These are phyloP conservation scores for Chaetomium olivaceum DNA, from an alignment of 2,329 filamentous ascomycete genomes.

Conservation along the genomic window DNA sequence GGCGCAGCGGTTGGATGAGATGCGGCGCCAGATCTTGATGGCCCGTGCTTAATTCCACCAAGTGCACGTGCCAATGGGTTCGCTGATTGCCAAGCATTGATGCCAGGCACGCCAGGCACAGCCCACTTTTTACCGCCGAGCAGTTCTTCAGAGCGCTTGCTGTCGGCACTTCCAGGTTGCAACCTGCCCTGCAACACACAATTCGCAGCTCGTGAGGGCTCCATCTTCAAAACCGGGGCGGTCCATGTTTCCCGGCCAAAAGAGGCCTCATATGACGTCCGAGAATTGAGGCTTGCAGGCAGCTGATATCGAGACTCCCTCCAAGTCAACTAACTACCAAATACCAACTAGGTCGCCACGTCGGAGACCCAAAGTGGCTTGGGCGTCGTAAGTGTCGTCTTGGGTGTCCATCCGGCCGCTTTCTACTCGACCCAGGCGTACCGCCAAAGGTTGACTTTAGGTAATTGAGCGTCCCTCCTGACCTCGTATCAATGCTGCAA, in stretches of 20 bases:
- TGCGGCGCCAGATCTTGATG: constrained; percentile 4
- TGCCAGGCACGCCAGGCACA: constrained; percentile 1
- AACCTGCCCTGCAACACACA: neutral
- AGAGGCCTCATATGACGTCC: constrained; percentile 22
- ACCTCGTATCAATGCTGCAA: neutral
- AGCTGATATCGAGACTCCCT: neutral
- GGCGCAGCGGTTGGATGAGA: constrained; percentile 23
- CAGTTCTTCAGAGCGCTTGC: constrained; percentile 5
- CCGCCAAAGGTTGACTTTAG: neutral
- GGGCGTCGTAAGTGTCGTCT: neutral
- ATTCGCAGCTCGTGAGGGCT: neutral
- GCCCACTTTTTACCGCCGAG: constrained; percentile 18
- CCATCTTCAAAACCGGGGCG: constrained; percentile 5
- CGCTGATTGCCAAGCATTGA: neutral
- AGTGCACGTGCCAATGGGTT: constrained; percentile 15
- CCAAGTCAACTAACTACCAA: neutral
- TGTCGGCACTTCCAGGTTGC: neutral
- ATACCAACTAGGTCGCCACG: neutral
- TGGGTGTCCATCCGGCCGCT: constrained; percentile 7
- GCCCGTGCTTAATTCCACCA: constrained; percentile 9
- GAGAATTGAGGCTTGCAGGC: neutral
- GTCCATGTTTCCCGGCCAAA: constrained; percentile 5
- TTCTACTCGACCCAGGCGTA: neutral
- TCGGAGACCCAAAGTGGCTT: neutral
- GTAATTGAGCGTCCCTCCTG: neutral